Percentiles rank a stretch among this genome's conserved stretches.
These are phyloP conservation scores for Serendipita vermifera DNA, from an alignment of 768 basidiomycete genomes.

Conservation along the genomic window DNA sequence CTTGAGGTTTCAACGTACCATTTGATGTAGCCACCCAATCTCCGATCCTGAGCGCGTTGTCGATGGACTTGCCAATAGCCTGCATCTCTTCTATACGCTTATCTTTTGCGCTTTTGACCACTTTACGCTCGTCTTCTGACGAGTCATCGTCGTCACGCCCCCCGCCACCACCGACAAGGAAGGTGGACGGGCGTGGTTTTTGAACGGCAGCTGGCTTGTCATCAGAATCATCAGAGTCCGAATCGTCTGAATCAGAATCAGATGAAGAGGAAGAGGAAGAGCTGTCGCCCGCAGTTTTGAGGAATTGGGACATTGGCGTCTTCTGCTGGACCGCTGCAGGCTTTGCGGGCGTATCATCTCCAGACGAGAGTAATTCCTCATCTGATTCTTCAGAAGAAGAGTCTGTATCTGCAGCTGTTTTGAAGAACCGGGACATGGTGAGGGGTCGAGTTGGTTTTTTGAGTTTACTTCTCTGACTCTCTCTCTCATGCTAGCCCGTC, in stretches of 20 bases:
- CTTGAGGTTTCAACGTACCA: conserved; percentile 36
- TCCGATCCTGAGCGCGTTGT: conserved; percentile 90
- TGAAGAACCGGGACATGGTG: conserved; percentile 79
- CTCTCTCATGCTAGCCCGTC: conserved; percentile 4
- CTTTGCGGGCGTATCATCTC: conserved; percentile 45
- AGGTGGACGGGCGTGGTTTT: conserved; percentile 27
- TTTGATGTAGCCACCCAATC: conserved; percentile 90
- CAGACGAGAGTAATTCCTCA: conserved; percentile 60
- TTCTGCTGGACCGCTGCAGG: conserved; percentile 36
- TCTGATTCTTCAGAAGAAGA: conserved; percentile 49
- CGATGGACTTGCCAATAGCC: conserved; percentile 76
- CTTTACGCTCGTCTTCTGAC: conserved; percentile 44
- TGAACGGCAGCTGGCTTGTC: conserved; percentile 27
- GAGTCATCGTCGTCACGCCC: conserved; percentile 49
- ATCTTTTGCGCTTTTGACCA: conserved; percentile 81
- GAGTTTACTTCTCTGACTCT: neutral
- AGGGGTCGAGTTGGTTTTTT: neutral
- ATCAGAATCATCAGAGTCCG: conserved; percentile 34
- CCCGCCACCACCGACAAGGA: conserved; percentile 34
- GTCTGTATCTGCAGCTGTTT: conserved; percentile 72
- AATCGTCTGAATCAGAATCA: conserved; percentile 34
- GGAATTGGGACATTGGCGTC: conserved; percentile 63
- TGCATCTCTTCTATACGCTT: conserved; percentile 94
- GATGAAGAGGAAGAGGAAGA: conserved; percentile 40
- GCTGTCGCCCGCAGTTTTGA: conserved; percentile 40